Conservation (phyloP, 176 grass and related monocot genomes). For the Panicum miliaceum region DNA sequence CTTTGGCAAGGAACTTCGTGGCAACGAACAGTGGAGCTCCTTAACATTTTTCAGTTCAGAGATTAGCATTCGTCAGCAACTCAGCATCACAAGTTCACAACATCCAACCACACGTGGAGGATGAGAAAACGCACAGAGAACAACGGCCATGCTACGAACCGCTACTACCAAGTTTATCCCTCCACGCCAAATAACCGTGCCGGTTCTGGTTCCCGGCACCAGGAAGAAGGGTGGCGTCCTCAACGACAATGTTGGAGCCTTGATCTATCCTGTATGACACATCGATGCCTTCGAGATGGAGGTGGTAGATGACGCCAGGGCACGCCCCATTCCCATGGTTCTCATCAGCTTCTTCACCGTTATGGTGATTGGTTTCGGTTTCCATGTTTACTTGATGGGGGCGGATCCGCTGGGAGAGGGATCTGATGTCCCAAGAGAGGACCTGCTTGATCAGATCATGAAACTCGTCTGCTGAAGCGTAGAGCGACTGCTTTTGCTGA, state of each 20-base stretch:
- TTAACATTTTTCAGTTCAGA: no score
- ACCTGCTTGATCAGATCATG: conserved; percentile 75
- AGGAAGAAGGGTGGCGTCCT: conserved; percentile 50
- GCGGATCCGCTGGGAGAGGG: conserved; percentile 67
- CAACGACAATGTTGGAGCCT: conserved; percentile 57
- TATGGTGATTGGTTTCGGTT: neutral
- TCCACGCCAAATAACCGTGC: conserved; percentile 47
- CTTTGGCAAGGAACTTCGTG: no score
- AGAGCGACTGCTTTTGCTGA: conserved; percentile 71
- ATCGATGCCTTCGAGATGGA: conserved; percentile 82
- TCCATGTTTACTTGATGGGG: conserved; percentile 55
- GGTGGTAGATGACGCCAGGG: conserved; percentile 59
- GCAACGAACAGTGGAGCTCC: no score
- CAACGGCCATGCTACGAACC: neutral
- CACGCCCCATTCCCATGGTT: neutral
- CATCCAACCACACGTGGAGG: no score
- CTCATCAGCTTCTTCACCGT: conserved; percentile 30
- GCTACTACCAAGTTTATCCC: conserved; percentile 38
- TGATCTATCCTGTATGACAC: conserved; percentile 77
- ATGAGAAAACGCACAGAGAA: neutral
- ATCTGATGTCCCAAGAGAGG: conserved; percentile 91
- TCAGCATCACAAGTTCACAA: no score
- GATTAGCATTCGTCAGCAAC: no score
- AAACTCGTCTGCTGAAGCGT: conserved; percentile 70
- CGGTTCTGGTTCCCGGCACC: conserved; percentile 32